These are phyloP conservation scores for Lachnellula suecica DNA, from an alignment of 2,329 filamentous ascomycete genomes.

Conservation along the genomic window DNA sequence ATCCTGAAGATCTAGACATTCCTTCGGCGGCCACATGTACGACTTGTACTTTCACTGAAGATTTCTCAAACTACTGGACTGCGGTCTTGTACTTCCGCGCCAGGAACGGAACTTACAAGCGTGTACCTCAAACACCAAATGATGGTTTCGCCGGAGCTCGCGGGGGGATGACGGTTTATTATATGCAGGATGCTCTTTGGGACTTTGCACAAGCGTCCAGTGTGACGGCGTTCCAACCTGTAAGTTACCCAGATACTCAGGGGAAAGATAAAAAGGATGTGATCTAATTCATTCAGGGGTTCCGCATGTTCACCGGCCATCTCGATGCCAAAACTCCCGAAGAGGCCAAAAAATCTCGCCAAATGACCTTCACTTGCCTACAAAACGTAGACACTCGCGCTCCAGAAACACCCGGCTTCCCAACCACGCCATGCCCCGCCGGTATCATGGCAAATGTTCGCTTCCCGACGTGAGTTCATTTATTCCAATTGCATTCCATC, in stretches of 20 bases:
- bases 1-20: slow-evolving; percentile 25
- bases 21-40: slow-evolving; percentile 30
- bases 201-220: no score
- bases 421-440: slow-evolving; percentile 22
- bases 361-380: slow-evolving; percentile 43
- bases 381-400: slow-evolving; percentile 25
- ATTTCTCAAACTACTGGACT: slow-evolving; percentile 35
- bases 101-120: slow-evolving; percentile 26
- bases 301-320: slow-evolving; percentile 44
- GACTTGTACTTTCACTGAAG: slow-evolving; percentile 33
- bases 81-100: slow-evolving; percentile 29
- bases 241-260: no score
- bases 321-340: slow-evolving; percentile 35
- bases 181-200: slow-evolving; percentile 28
- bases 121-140: slow-evolving; percentile 19
- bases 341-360: slow-evolving; percentile 37
- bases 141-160: slow-evolving; percentile 33
- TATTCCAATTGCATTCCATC: no score
- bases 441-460: slow-evolving; percentile 33
- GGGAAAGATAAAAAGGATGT: no score
- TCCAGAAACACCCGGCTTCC: neutral
- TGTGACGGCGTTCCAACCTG: slow-evolving; percentile 41
- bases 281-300: no score
- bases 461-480: slow-evolving; percentile 24
- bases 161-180: slow-evolving; percentile 39